A percentile compares a stretch with the other conserved stretches of the same genome.
Conservation (phyloP, 257 asterid genomes). For the Nicotiana otophora region DNA sequence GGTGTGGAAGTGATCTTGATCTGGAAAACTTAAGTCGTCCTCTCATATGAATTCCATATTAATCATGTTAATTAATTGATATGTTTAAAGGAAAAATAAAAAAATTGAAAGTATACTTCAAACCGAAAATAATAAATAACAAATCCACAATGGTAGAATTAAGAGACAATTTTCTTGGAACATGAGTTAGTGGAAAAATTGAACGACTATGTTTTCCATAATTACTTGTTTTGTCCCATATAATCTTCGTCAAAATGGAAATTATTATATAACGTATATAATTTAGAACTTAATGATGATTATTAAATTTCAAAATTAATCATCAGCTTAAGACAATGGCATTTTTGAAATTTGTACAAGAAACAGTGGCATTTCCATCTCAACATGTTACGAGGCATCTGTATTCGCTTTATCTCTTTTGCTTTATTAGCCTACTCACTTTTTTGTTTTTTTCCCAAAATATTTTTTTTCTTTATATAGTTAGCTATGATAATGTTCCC, state of each 20-base stretch:
- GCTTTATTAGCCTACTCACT: background rate
- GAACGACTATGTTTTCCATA: background rate
- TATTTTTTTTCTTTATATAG: background rate
- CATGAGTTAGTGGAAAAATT: background rate
- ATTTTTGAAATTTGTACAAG: background rate
- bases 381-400: background rate
- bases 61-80: background rate
- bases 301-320: background rate
- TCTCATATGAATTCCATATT: background rate
- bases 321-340: background rate
- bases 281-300: background rate
- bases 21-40: background rate
- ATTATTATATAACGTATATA: slow-evolving; percentile 1
- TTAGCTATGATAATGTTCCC: background rate
- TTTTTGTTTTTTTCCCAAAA: background rate
- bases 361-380: background rate
- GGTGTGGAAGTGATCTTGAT: background rate
- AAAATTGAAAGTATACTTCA: no score
- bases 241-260: background rate
- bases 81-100: no score
- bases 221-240: slow-evolving; percentile 1
- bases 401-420: background rate
- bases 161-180: background rate
- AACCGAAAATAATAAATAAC: no score
- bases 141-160: background rate